Conservation (phyloP, 1,284 basidiomycete species). For the Naganishia sp. region DNA sequence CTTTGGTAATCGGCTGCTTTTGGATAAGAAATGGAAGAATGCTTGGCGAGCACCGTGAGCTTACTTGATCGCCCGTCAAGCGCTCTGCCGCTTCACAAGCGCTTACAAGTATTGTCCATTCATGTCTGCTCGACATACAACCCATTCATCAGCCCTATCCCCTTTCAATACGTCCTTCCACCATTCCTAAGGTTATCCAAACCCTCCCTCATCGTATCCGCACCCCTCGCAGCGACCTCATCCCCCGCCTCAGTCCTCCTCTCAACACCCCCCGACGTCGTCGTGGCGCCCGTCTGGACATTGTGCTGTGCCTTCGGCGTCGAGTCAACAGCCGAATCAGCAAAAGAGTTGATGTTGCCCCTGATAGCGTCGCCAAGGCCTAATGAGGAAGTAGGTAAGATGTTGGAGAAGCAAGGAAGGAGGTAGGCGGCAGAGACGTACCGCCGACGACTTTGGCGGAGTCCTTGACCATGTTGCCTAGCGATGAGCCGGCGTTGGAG, state of each 20-base stretch:
- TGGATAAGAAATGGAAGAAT: no score
- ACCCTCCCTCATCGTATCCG: slow-evolving; percentile 22
- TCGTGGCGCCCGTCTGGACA: slow-evolving; percentile 1
- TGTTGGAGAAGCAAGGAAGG: neutral
- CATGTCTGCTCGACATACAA: neutral
- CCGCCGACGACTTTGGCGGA: slow-evolving; percentile 24
- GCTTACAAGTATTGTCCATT: neutral
- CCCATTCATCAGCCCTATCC: neutral
- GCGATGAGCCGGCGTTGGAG: slow-evolving; percentile 16
- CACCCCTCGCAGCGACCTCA: slow-evolving; percentile 15
- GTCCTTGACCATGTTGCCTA: slow-evolving; percentile 28
- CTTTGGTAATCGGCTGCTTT: no score
- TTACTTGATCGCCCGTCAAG: no score
- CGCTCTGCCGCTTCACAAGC: no score
- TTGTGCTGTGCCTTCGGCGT: slow-evolving; percentile 24
- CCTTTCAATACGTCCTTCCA: slow-evolving; percentile 11
- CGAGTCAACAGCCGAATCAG: slow-evolving; percentile 22
- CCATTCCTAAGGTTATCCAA: slow-evolving; percentile 12
- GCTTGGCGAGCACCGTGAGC: no score
- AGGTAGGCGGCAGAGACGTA: neutral
- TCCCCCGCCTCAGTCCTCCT: slow-evolving; percentile 14
- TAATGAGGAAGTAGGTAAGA: neutral
- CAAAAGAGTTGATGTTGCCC: slow-evolving; percentile 30
- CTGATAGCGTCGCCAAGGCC: slow-evolving; percentile 28
- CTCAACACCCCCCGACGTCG: neutral